Percentiles rank a stretch among this genome's conserved stretches.
These are phyloP conservation scores for Naganishia albida DNA, from an alignment of 1,284 basidiomycete genomes.

Conservation along the genomic window DNA sequence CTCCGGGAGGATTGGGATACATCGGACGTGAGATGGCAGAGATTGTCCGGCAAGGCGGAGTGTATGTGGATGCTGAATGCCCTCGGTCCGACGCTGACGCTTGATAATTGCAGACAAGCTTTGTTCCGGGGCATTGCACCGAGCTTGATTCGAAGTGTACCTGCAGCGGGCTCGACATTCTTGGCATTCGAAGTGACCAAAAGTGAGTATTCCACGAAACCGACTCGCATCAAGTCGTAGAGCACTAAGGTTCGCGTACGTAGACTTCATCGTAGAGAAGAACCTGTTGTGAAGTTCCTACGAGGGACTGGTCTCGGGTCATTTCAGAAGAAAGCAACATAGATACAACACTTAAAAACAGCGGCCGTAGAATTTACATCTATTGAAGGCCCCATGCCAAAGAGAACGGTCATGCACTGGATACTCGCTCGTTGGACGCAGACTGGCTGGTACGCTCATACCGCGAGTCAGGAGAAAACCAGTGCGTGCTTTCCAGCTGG, in stretches of 20 bases:
- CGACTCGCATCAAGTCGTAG: background rate
- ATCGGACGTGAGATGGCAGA: slow-evolving; percentile 69
- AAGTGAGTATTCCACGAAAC: slow-evolving; percentile 49
- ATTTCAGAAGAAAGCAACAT: no score
- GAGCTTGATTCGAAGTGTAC: slow-evolving; percentile 73
- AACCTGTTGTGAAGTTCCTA: slow-evolving; percentile 10
- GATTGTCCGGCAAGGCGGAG: slow-evolving; percentile 72
- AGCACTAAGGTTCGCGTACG: background rate
- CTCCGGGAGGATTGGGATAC: slow-evolving; percentile 71
- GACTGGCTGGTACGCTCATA: no score
- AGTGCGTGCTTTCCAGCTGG: background rate
- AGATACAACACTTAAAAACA: no score
- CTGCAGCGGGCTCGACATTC: slow-evolving; percentile 87
- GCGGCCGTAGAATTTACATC: no score
- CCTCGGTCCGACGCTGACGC: no score
- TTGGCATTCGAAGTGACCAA: slow-evolving; percentile 85
- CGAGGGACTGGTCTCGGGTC: background rate
- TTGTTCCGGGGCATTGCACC: slow-evolving; percentile 73
- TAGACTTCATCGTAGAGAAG: slow-evolving; percentile 23
- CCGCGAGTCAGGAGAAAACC: background rate
- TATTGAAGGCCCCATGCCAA: no score
- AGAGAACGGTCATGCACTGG: no score
- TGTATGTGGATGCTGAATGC: slow-evolving; percentile 58
- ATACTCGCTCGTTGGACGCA: no score
- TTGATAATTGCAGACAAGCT: slow-evolving; percentile 58